A percentile compares a stretch with the other conserved stretches of the same genome.
phyloP scores from a whole-genome alignment of 345 rosid species.

The Euclidium syriacum region DNA sequence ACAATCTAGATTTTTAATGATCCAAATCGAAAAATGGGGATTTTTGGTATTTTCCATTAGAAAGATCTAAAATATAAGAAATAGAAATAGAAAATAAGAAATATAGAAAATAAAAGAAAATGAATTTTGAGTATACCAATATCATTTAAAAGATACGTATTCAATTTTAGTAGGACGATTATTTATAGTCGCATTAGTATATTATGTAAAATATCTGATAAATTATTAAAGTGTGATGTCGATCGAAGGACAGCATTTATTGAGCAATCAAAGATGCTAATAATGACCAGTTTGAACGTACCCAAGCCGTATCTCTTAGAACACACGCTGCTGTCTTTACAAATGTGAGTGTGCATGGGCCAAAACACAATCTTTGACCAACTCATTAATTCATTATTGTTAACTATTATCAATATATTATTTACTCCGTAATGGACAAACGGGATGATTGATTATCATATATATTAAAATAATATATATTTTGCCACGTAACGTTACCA shows the following conservation, averaged over 20 bases:
- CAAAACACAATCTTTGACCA: slow-evolving; percentile 19
- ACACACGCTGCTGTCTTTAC: neutral
- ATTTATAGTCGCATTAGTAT: too few species aligned
- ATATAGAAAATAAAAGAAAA: too few species aligned
- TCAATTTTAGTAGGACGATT: too few species aligned
- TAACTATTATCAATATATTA: neutral
- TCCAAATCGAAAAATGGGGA: too few species aligned
- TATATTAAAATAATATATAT: too few species aligned
- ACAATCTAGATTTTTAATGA: too few species aligned
- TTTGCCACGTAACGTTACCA: too few species aligned
- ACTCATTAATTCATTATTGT: neutral
- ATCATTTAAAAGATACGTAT: too few species aligned
- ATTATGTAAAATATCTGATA: neutral
- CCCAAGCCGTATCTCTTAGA: slow-evolving; percentile 5
- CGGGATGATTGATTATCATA: neutral
- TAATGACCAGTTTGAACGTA: slow-evolving; percentile 20
- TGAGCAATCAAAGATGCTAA: slow-evolving; percentile 12
- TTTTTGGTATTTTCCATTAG: too few species aligned
- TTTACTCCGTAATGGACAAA: neutral
- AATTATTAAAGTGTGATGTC: neutral
- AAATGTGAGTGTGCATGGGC: slow-evolving; percentile 13
- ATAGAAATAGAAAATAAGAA: too few species aligned
- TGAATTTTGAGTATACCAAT: too few species aligned
- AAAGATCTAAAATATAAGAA: too few species aligned
- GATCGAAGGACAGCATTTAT: slow-evolving; percentile 13